Evolutionary conservation across 768 basidiomycete species (phyloP).

Genomic region (Kwoniella mangroviensis): DNA sequence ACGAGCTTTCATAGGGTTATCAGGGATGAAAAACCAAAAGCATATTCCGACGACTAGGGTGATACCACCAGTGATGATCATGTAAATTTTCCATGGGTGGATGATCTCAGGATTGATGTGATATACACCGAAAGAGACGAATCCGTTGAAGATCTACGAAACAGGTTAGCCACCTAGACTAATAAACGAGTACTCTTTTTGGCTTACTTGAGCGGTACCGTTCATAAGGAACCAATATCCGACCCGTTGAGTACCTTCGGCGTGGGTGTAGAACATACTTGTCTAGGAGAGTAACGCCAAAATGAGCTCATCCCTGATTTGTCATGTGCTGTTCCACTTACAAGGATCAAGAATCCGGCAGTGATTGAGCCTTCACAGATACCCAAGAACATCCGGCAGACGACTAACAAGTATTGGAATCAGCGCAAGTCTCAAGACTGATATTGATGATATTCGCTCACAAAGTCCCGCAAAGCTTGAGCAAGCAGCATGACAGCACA

Average conservation of each 20-base stretch:
- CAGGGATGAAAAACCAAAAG: constrained; percentile 43
- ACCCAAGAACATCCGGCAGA: constrained; percentile 25
- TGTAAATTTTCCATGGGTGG: constrained; percentile 43
- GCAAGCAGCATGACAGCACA: constrained; percentile 46
- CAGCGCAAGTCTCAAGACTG: too few species aligned
- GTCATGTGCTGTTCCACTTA: not conserved
- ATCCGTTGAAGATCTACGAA: constrained; percentile 33
- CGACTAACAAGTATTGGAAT: constrained; percentile 11
- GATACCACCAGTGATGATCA: constrained; percentile 39
- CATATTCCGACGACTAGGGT: constrained; percentile 40
- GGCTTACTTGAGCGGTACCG: constrained; percentile 30
- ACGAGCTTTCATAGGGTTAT: constrained; percentile 39
- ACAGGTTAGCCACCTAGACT: not conserved
- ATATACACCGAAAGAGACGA: constrained; percentile 40
- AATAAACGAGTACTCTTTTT: not conserved
- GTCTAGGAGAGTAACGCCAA: not conserved
- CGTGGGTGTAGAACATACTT: constrained; percentile 37
- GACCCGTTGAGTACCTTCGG: constrained; percentile 42
- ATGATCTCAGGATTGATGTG: constrained; percentile 33
- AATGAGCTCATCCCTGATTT: not conserved
- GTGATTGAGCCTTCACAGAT: constrained; percentile 37
- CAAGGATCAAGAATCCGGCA: constrained; percentile 42
- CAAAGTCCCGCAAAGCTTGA: constrained; percentile 38
- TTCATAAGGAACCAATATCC: constrained; percentile 36
- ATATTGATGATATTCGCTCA: too few species aligned